phyloP scores from a whole-genome alignment of 2,329 filamentous ascomycete species.

The Colletotrichum siamense region DNA sequence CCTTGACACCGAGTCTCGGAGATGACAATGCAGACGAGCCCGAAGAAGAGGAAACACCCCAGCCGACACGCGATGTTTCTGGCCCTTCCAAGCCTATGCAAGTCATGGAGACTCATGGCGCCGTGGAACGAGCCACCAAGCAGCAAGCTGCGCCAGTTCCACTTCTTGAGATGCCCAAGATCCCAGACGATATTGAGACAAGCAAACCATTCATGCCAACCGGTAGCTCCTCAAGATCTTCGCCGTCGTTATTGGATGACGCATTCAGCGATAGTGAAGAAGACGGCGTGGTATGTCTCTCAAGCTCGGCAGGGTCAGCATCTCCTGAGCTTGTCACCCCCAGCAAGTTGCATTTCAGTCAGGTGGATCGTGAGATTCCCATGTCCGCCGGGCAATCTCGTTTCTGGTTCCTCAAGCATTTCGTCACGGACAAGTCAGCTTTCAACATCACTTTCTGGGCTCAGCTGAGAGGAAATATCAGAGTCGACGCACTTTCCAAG shows the following conservation, averaged over 20 bases:
- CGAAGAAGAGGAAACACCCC: background rate
- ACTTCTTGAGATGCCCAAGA: background rate
- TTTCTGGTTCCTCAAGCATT: constrained; percentile 43
- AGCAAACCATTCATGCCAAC: background rate
- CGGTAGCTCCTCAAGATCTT: background rate
- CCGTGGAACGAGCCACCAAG: background rate
- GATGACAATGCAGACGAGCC: background rate
- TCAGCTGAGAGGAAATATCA: constrained; percentile 36
- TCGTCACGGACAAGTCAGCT: constrained; percentile 39
- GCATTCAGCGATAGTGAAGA: background rate
- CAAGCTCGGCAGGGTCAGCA: background rate
- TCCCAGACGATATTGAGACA: background rate
- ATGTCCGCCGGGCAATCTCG: constrained; percentile 19
- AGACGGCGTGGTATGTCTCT: background rate
- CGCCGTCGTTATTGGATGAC: background rate
- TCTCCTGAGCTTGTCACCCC: background rate
- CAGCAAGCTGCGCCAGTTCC: background rate
- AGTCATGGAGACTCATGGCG: background rate
- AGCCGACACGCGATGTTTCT: background rate
- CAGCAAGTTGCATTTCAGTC: background rate
- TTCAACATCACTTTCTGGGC: constrained; percentile 42
- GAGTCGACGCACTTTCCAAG: constrained; percentile 30
- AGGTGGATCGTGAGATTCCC: background rate
- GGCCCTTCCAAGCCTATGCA: background rate
- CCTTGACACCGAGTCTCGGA: background rate